Evolutionary conservation across 2,329 filamentous ascomycete species (phyloP), one percentile per base, ranked within the genome.

Genomic region (Xylariaceae sp.): DNA sequence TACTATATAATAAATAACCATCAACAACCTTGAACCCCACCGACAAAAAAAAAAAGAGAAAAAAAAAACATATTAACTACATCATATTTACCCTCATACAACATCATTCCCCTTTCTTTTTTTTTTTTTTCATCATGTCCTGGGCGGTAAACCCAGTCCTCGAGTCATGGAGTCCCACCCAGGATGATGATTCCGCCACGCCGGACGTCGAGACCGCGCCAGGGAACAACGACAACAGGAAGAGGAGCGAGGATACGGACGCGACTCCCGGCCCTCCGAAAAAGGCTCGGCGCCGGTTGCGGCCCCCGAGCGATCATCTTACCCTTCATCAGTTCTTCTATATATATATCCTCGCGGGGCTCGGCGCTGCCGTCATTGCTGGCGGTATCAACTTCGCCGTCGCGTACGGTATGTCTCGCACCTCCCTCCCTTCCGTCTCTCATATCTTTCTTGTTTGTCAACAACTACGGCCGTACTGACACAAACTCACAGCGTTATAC

Each of bases 331-430:
- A 80, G 58, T 55, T 73, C 26, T 72, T 79, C 54, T 80, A 80
- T 64, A 68, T 81, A 11, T 74, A 79, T 45, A 61, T 73, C 1
- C 60, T 78, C 2, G 73, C 79, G 54, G 78, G 76, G 3, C 30
- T 80, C 35, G 74, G 74, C 11, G 74, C 75, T 7, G 71, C 74
- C 57, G 47, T 75, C n/a, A 44, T 80, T 2, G 78, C 76, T 0
- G 78, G 73, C 0, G 76, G 68, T 27, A 74, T 80, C 57, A 80
- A 80, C 66, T 79, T 80, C 63, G 74, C 71, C 44, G 71, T 80
- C 54, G 77, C 76, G 12, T 80, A 78, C 58, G 74, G 77, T 79
- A 62, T 54, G 68, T 64, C 6, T 42, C 40, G 7, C 19, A 19
- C 47, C 34, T 42, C 44, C 27, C 12, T 34, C 42, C 41, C 11